phyloP scores from a whole-genome alignment of 2,329 filamentous ascomycete genomes.

The Fusarium sublunatum region DNA sequence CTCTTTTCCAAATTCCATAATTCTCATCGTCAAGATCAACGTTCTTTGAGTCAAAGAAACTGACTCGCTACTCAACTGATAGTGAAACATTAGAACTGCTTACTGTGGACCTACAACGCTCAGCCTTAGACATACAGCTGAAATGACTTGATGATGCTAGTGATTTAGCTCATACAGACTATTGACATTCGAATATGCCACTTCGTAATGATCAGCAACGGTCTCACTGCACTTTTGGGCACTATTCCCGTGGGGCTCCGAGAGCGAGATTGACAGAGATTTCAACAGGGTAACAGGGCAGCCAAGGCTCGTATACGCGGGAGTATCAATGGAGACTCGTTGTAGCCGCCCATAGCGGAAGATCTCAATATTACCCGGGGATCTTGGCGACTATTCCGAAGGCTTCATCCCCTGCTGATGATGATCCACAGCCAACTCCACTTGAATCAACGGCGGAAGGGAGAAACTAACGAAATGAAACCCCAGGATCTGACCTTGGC shows the following conservation, averaged over 20 bases:
- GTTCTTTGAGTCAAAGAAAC: neutral
- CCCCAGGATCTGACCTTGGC: too few relatives aligned
- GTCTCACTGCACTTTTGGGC: neutral
- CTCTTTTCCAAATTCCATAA: too few relatives aligned
- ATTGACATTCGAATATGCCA: constrained; percentile 1
- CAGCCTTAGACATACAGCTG: neutral
- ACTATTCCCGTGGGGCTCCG: neutral
- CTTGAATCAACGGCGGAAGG: neutral
- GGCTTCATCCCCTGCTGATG: neutral
- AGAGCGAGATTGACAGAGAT: neutral
- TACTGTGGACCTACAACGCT: neutral
- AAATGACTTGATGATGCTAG: neutral
- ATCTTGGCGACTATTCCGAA: constrained; percentile 16
- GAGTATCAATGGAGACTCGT: neutral
- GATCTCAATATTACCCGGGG: constrained; percentile 18
- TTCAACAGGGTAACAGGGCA: neutral
- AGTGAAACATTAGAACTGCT: neutral
- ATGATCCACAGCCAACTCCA: constrained; percentile 1
- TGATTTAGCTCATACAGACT: neutral
- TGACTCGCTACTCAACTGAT: neutral
- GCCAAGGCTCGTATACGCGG: too few relatives aligned
- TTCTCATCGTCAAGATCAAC: neutral
- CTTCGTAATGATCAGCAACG: neutral
- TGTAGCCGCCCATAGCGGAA: constrained; percentile 7
- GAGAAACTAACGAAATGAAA: too few relatives aligned